A percentile compares a stretch with the other conserved stretches of the same genome.
These are phyloP conservation scores for Williopsis jadinii DNA, from an alignment of 1,139 yeast genomes.

Conservation along the genomic window DNA sequence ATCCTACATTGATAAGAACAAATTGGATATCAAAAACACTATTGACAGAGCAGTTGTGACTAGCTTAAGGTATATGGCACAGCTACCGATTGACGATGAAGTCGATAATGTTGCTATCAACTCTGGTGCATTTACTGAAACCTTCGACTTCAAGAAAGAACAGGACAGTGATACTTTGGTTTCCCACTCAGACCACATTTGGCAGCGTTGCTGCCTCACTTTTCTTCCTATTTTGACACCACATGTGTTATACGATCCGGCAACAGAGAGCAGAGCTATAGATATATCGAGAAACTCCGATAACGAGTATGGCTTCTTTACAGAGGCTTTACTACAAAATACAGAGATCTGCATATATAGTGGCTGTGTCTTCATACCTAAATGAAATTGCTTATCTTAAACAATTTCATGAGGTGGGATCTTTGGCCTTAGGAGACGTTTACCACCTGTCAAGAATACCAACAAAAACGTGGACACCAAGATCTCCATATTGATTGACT, in stretches of 20 bases:
- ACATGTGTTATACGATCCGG: slow-evolving; percentile 28
- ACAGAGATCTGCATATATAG: slow-evolving; percentile 13
- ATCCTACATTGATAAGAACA: slow-evolving; percentile 21
- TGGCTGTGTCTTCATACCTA: slow-evolving; percentile 12
- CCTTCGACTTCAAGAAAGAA: slow-evolving; percentile 20
- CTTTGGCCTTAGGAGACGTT: slow-evolving; percentile 1
- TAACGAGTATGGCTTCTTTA: slow-evolving; percentile 14
- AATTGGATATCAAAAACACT: slow-evolving; percentile 16
- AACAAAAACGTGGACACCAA: slow-evolving; percentile 17
- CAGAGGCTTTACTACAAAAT: slow-evolving; percentile 8
- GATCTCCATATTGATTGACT: slow-evolving; percentile 17
- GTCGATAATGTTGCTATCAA: slow-evolving; percentile 15
- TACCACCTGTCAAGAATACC: slow-evolving; percentile 10
- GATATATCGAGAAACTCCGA: slow-evolving; percentile 24
- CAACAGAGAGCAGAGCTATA: slow-evolving; percentile 27
- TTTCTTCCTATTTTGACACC: slow-evolving; percentile 30
- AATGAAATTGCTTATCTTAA: slow-evolving; percentile 1
- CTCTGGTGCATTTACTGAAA: slow-evolving; percentile 26
- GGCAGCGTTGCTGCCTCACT: slow-evolving; percentile 31
- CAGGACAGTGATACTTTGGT: slow-evolving; percentile 15
- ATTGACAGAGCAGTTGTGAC: slow-evolving; percentile 26
- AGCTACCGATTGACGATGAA: slow-evolving; percentile 2
- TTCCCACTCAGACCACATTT: slow-evolving; percentile 25
- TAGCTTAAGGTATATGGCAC: slow-evolving; percentile 19
- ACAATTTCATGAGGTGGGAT: neutral